These are phyloP conservation scores for Candida koratica DNA, from an alignment of 805 yeast genomes.

Conservation along the genomic window DNA sequence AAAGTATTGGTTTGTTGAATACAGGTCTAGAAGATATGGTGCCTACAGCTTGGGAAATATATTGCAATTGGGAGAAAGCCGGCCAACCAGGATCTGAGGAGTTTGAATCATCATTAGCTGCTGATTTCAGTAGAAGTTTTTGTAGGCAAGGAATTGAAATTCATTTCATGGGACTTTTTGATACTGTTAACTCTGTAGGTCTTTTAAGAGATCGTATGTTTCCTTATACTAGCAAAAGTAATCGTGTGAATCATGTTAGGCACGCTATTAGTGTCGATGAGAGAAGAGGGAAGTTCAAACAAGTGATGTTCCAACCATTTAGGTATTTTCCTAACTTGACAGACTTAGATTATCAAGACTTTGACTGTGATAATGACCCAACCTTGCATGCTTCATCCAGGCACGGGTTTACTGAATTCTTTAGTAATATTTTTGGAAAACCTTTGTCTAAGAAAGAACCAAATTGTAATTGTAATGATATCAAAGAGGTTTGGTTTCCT, in stretches of 20 bases:
- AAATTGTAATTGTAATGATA: conserved; percentile 20
- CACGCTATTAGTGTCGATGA: conserved; percentile 70
- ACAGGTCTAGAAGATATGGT: conserved; percentile 54
- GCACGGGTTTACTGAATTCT: neutral
- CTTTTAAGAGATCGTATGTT: conserved; percentile 53
- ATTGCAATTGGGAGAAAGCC: conserved; percentile 56
- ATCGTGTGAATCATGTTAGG: conserved; percentile 54
- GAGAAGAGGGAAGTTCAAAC: conserved; percentile 59
- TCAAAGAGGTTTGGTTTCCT: conserved; percentile 61
- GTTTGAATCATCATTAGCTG: conserved; percentile 42
- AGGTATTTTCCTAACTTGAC: conserved; percentile 13
- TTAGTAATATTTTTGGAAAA: conserved; percentile 1
- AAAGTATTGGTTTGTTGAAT: conserved; percentile 55
- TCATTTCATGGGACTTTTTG: conserved; percentile 65
- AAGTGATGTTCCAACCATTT: conserved; percentile 43
- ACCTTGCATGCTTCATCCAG: neutral
- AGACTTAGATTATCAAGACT: conserved; percentile 7
- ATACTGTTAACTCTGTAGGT: conserved; percentile 66
- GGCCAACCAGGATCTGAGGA: conserved; percentile 51
- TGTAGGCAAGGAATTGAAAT: conserved; percentile 43
- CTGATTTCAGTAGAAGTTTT: conserved; percentile 54
- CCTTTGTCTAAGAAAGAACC: neutral
- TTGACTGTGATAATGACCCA: neutral
- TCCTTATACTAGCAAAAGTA: conserved; percentile 51
- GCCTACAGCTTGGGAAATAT: conserved; percentile 59